Percentiles rank a stretch among this genome's conserved stretches.
Evolutionary conservation across 768 basidiomycete genomes (phyloP).

Genomic region (Lactarius tabidus): DNA sequence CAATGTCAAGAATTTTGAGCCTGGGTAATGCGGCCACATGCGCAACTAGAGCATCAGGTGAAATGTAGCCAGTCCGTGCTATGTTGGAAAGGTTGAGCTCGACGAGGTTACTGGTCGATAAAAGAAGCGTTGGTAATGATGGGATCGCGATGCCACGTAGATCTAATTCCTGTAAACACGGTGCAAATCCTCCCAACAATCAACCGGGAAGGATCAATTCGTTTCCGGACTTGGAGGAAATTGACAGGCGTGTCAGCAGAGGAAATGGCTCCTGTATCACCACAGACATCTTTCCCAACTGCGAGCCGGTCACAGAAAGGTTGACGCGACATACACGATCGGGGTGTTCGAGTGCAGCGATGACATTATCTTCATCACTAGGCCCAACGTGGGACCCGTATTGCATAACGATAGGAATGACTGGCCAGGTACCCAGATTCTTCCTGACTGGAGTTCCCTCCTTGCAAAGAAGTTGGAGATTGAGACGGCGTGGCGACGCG

Average conservation of each 20-base stretch:
- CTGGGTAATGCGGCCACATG: not conserved
- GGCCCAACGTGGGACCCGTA: not conserved
- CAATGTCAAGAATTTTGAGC: not conserved
- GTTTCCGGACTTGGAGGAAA: not conserved
- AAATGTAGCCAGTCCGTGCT: not conserved
- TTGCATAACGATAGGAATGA: not conserved
- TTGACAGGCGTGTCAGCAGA: not conserved
- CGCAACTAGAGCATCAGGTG: not conserved
- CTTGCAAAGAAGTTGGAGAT: not conserved
- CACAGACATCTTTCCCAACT: not conserved
- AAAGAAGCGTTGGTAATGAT: not conserved
- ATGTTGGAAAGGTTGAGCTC: not conserved
- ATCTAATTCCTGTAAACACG: not conserved
- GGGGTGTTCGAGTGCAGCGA: not conserved
- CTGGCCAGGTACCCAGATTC: not conserved
- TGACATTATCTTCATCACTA: not conserved
- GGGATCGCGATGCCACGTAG: not conserved
- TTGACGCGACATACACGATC: not conserved
- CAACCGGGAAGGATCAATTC: not conserved
- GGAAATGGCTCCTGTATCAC: not conserved
- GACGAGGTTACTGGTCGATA: not conserved
- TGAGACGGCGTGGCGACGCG: not conserved
- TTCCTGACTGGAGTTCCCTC: not conserved
- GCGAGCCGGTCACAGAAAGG: no score
- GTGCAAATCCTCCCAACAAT: not conserved